A percentile compares a stretch with the other conserved stretches of the same genome.
Evolutionary conservation across 2,329 filamentous ascomycete genomes (phyloP).

Genomic region (Fusarium sp.): DNA sequence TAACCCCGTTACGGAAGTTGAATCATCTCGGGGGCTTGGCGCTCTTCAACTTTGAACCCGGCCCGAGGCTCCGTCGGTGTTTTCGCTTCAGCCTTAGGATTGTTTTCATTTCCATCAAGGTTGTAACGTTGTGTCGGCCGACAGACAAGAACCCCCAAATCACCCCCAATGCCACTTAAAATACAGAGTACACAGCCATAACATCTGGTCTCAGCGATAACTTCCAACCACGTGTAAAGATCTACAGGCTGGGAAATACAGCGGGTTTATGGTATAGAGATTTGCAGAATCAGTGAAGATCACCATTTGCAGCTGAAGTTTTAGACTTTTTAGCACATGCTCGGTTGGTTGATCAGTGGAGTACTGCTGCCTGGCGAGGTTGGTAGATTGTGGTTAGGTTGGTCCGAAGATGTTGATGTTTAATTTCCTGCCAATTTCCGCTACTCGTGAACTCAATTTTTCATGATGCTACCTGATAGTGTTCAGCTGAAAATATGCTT

Average conservation of each 20-base stretch:
- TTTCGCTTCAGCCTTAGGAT: background rate
- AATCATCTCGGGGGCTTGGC: conserved; percentile 9
- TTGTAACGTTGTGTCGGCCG: background rate
- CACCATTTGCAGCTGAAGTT: background rate
- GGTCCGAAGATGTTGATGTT: background rate
- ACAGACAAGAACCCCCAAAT: background rate
- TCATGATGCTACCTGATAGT: background rate
- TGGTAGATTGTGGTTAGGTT: background rate
- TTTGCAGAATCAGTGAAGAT: background rate
- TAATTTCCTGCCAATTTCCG: conserved; percentile 16
- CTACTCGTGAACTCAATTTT: background rate
- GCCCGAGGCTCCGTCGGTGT: background rate
- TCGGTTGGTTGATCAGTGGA: conserved; percentile 11
- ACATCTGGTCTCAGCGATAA: background rate
- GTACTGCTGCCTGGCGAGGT: background rate
- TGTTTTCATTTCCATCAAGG: background rate
- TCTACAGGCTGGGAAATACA: background rate
- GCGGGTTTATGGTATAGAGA: accelerated
- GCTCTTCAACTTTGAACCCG: background rate
- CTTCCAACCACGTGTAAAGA: background rate
- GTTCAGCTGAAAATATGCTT: background rate
- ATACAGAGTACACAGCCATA: background rate
- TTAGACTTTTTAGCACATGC: background rate
- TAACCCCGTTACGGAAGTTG: conserved; percentile 13
- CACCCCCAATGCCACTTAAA: background rate